Evolutionary conservation across 768 basidiomycete genomes (phyloP).

Genomic region (Pholiota microspora): DNA sequence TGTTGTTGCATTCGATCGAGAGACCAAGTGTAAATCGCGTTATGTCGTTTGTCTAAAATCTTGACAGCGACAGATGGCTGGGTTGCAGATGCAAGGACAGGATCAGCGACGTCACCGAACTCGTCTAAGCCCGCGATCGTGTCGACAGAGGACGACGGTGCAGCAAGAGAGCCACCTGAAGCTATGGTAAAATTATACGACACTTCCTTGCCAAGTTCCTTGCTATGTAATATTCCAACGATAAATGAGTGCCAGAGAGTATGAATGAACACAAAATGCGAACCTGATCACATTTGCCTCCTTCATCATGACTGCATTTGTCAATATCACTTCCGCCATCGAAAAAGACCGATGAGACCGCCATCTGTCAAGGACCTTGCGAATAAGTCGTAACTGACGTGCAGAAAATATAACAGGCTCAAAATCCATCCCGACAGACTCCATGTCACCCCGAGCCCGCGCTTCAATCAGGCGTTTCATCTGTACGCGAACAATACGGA

Average conservation of each 20-base stretch:
- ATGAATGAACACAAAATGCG: slow-evolving; percentile 17
- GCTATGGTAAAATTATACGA: slow-evolving; percentile 91
- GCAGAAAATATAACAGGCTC: slow-evolving; percentile 85
- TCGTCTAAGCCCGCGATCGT: slow-evolving; percentile 85
- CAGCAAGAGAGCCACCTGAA: slow-evolving; percentile 76
- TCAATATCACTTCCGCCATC: slow-evolving; percentile 88
- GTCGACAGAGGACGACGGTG: slow-evolving; percentile 81
- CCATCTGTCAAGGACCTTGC: slow-evolving; percentile 85
- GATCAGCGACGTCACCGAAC: slow-evolving; percentile 92
- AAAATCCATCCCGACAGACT: slow-evolving; percentile 57
- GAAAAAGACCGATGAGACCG: slow-evolving; percentile 79
- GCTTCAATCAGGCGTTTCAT: slow-evolving; percentile 81
- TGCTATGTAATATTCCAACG: slow-evolving; percentile 42
- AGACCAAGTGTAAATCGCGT: slow-evolving; percentile 91
- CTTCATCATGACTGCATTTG: slow-evolving; percentile 82
- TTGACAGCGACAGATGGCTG: slow-evolving; percentile 89
- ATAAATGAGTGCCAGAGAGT: neutral
- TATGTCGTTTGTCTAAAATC: slow-evolving; percentile 84
- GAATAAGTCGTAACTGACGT: slow-evolving; percentile 76
- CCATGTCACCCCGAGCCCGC: slow-evolving; percentile 73
- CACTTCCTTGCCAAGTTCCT: slow-evolving; percentile 83
- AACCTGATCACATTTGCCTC: slow-evolving; percentile 95
- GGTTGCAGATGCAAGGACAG: slow-evolving; percentile 64
- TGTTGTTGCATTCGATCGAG: slow-evolving; percentile 86
- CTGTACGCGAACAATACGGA: slow-evolving; percentile 75